These are phyloP conservation scores for Phialocephala subalpina DNA, from an alignment of 2,329 filamentous ascomycete genomes.

Conservation along the genomic window DNA sequence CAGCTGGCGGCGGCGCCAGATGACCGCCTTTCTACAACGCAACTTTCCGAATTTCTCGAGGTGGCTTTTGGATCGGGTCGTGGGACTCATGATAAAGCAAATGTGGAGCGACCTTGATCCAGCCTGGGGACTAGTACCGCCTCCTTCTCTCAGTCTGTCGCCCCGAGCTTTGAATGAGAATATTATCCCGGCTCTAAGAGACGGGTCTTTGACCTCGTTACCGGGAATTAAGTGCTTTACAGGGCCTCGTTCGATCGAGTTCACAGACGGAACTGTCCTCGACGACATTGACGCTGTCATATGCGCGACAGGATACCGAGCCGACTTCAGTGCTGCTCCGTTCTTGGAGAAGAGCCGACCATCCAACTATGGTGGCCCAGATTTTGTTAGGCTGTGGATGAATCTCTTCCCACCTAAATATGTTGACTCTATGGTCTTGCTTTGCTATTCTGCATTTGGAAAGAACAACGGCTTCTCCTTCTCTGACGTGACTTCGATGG, in stretches of 20 bases:
- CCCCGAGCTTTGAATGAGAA: slow-evolving; percentile 40
- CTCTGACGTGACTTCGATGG: slow-evolving; percentile 54
- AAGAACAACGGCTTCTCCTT: slow-evolving; percentile 43
- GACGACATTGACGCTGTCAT: slow-evolving; percentile 46
- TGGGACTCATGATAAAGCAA: slow-evolving; percentile 18
- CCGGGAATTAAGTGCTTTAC: slow-evolving; percentile 40
- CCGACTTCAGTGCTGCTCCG: slow-evolving; percentile 36
- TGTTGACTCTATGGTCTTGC: slow-evolving; percentile 47
- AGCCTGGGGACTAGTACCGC: slow-evolving; percentile 43
- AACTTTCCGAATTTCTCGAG: slow-evolving; percentile 20
- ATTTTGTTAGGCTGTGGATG: slow-evolving; percentile 47
- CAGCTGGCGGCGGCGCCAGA: slow-evolving; percentile 40
- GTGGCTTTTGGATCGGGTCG: slow-evolving; percentile 17
- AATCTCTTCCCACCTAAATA: slow-evolving; percentile 54
- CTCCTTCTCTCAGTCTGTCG: slow-evolving; percentile 38
- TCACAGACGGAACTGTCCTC: slow-evolving; percentile 42
- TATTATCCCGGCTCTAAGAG: slow-evolving; percentile 41
- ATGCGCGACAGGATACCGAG: slow-evolving; percentile 47
- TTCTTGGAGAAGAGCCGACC: slow-evolving; percentile 15
- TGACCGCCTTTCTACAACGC: slow-evolving; percentile 13
- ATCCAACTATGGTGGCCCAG: slow-evolving; percentile 17
- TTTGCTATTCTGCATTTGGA: slow-evolving; percentile 21
- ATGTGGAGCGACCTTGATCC: slow-evolving; percentile 39
- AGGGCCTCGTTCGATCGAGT: slow-evolving; percentile 39
- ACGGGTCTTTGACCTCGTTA: slow-evolving; percentile 41